Percentiles rank a stretch among this genome's conserved stretches.
Evolutionary conservation across 2,329 filamentous ascomycete genomes (phyloP).

Genomic region (Colletotrichum orchidophilum): DNA sequence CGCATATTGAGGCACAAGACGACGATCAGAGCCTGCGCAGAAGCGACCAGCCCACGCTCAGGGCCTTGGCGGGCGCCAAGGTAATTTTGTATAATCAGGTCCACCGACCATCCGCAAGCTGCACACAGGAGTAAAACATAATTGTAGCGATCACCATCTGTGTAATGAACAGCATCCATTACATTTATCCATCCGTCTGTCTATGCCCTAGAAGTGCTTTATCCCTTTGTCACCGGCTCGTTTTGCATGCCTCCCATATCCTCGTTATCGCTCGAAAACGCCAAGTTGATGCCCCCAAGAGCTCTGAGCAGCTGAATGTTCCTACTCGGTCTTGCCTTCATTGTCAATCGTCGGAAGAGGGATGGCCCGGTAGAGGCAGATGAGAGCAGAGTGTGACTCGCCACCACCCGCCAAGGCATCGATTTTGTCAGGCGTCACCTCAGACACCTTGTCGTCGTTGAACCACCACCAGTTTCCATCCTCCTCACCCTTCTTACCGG

Average conservation of each 20-base stretch:
- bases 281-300: constrained; percentile 26
- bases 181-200: constrained; percentile 25
- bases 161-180: constrained; percentile 20
- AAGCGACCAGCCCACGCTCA: neutral
- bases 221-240: constrained; percentile 17
- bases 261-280: constrained; percentile 32
- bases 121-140: neutral
- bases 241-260: constrained; percentile 29
- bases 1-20: neutral
- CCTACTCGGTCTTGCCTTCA: constrained; percentile 40
- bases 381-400: constrained; percentile 84
- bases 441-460: constrained; percentile 96
- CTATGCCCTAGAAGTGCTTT: constrained; percentile 18
- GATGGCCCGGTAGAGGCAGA: constrained; percentile 81
- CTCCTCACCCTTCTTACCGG: constrained; percentile 80
- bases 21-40: neutral
- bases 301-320: constrained; percentile 1
- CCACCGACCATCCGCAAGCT: neutral
- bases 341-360: constrained; percentile 69
- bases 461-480: constrained; percentile 99
- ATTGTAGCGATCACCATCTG: neutral
- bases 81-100: neutral
- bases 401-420: constrained; percentile 89
- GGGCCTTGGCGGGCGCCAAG: too few relatives aligned
- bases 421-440: constrained; percentile 92